Conservation (phyloP, 2,329 filamentous ascomycete genomes). For the Alternaria novae-zelandiae region DNA sequence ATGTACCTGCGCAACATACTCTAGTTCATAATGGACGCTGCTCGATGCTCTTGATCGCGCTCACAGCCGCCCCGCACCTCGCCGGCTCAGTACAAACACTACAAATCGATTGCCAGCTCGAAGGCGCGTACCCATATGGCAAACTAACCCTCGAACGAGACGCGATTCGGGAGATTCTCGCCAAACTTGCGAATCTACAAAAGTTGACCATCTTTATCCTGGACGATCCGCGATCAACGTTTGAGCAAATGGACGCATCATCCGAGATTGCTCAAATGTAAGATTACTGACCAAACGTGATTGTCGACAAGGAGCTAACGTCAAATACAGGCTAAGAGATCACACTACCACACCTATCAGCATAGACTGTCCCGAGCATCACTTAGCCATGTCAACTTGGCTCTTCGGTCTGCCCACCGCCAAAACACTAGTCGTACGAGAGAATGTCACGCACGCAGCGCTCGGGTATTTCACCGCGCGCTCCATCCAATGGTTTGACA, state of each 20-base stretch:
- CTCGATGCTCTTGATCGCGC: background rate
- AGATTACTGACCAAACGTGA: background rate
- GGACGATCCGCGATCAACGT: background rate
- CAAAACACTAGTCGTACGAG: background rate
- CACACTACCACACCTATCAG: background rate
- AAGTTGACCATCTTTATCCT: background rate
- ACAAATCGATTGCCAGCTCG: background rate
- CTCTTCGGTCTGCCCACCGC: background rate
- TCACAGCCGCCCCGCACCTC: background rate
- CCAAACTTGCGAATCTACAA: background rate
- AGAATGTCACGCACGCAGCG: no score
- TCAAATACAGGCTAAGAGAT: background rate
- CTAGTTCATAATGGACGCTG: background rate
- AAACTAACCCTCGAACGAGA: background rate
- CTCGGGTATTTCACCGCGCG: accelerated
- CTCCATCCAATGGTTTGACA: background rate
- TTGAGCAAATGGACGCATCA: background rate
- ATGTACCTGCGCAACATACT: background rate
- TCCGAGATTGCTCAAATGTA: background rate
- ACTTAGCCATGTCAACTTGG: background rate
- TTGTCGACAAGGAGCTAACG: background rate
- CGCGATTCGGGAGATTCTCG: background rate
- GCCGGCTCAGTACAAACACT: background rate
- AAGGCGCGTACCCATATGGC: background rate
- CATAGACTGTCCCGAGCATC: background rate